Conservation (phyloP, 768 basidiomycete species). For the Tephrocybe sp. region DNA sequence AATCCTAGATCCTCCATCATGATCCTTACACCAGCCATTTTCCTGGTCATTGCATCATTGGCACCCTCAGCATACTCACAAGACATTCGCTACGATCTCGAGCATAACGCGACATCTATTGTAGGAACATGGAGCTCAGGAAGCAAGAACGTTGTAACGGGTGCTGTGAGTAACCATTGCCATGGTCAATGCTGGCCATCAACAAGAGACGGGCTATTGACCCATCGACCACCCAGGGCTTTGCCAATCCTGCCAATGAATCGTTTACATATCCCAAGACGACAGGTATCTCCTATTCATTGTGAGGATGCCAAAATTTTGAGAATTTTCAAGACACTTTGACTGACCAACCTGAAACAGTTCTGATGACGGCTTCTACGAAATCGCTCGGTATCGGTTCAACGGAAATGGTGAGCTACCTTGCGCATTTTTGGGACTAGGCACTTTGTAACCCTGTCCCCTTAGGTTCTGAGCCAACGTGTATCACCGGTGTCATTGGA, state of each 20-base stretch:
- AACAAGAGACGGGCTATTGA: slow-evolving; percentile 5
- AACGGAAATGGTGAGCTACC: slow-evolving; percentile 68
- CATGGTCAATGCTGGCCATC: not conserved
- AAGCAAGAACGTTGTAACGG: slow-evolving; percentile 72
- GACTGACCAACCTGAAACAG: slow-evolving; percentile 33
- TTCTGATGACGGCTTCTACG: slow-evolving; percentile 74
- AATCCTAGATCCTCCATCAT: slow-evolving; percentile 26
- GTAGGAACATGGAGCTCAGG: slow-evolving; percentile 88
- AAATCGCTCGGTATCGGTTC: slow-evolving; percentile 90
- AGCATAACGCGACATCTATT: slow-evolving; percentile 68
- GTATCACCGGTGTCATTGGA: slow-evolving; percentile 83
- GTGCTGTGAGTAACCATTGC: slow-evolving; percentile 57
- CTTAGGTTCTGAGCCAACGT: slow-evolving; percentile 76
- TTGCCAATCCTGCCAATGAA: slow-evolving; percentile 80
- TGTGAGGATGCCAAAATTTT: slow-evolving; percentile 52
- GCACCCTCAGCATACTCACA: slow-evolving; percentile 34
- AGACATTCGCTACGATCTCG: slow-evolving; percentile 37
- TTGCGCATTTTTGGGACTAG: not conserved
- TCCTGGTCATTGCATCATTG: slow-evolving; percentile 37
- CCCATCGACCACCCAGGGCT: slow-evolving; percentile 48
- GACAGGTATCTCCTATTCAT: slow-evolving; percentile 86
- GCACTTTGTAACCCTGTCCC: not conserved
- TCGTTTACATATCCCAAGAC: slow-evolving; percentile 82
- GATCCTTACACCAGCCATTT: slow-evolving; percentile 37
- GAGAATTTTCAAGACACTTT: not conserved